Percentiles rank a stretch among this genome's conserved stretches.
Conservation (phyloP, 345 rosid genomes). For the Lumnitzera racemosa region DNA sequence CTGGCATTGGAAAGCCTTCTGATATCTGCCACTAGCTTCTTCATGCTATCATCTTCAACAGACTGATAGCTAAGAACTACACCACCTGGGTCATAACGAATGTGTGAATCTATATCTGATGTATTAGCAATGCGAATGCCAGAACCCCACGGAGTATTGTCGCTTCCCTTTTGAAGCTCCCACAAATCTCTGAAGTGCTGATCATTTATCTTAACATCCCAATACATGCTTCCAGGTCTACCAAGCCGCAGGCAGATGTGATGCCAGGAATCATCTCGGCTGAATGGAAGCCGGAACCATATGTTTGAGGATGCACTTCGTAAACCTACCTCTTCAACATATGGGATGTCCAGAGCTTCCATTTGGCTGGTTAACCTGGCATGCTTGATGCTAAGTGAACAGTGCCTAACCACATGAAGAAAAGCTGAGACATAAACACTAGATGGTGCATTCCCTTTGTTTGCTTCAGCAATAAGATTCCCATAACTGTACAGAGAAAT, state of each 20-base stretch:
- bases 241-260: constrained; percentile 96
- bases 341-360: constrained; percentile 83
- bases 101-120: constrained; percentile 90
- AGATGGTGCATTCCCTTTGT: constrained; percentile 82
- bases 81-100: constrained; percentile 91
- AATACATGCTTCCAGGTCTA: constrained; percentile 92
- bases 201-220: constrained; percentile 98
- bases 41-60: constrained; percentile 84
- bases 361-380: constrained; percentile 95
- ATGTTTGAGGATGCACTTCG: constrained; percentile 73
- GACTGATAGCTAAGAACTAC: constrained; percentile 91
- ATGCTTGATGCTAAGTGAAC: constrained; percentile 85
- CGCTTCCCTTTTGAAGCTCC: constrained; percentile 95
- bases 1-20: constrained; percentile 93
- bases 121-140: constrained; percentile 93
- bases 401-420: constrained; percentile 90
- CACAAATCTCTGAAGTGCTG: constrained; percentile 95
- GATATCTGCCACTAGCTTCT: constrained; percentile 90
- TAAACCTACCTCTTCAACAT: constrained; percentile 79
- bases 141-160: constrained; percentile 73
- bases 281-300: constrained; percentile 94
- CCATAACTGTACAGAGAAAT: constrained; percentile 59
- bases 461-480: constrained; percentile 84
- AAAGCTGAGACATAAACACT: constrained; percentile 80
- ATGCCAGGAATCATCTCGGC: constrained; percentile 77